Evolutionary conservation across 768 basidiomycete species (phyloP).

Genomic region (Trametes punicea): DNA sequence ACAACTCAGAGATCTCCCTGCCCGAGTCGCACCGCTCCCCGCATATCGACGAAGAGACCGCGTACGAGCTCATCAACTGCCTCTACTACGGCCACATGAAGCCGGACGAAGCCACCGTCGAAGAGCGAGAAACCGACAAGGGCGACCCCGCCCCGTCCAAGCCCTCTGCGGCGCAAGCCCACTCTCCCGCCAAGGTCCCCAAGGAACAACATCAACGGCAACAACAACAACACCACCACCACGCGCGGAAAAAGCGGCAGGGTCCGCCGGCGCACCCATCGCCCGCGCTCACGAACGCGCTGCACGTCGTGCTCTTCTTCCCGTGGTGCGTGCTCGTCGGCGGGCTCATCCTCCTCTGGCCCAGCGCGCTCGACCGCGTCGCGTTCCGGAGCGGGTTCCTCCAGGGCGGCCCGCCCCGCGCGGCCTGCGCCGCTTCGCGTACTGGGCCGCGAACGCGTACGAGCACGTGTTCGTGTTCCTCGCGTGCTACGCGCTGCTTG

Average conservation of each 20-base stretch:
- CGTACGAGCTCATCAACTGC: background rate
- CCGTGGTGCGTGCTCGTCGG: constrained; percentile 38
- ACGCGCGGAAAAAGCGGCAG: background rate
- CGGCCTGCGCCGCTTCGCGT: constrained; percentile 36
- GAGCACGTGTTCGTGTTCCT: constrained; percentile 36
- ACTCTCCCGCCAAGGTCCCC: background rate
- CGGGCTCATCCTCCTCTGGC: constrained; percentile 31
- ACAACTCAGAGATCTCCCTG: background rate
- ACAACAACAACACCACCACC: background rate
- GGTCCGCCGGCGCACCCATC: background rate
- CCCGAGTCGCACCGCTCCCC: background rate
- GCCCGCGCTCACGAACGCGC: background rate
- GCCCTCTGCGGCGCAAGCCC: background rate
- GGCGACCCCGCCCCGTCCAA: background rate
- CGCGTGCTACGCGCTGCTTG: constrained; percentile 17
- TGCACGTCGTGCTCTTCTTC: constrained; percentile 25
- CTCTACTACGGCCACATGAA: constrained; percentile 1
- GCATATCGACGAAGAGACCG: background rate
- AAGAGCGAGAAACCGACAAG: background rate
- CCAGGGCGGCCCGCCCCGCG: constrained; percentile 18
- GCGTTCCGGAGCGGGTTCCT: constrained; percentile 31
- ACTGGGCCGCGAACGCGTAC: constrained; percentile 36
- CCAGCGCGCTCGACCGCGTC: constrained; percentile 27
- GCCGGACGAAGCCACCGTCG: background rate
- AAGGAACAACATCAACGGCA: background rate